phyloP scores from a whole-genome alignment of 441 rosid species.

The Corymbia calophylla region DNA sequence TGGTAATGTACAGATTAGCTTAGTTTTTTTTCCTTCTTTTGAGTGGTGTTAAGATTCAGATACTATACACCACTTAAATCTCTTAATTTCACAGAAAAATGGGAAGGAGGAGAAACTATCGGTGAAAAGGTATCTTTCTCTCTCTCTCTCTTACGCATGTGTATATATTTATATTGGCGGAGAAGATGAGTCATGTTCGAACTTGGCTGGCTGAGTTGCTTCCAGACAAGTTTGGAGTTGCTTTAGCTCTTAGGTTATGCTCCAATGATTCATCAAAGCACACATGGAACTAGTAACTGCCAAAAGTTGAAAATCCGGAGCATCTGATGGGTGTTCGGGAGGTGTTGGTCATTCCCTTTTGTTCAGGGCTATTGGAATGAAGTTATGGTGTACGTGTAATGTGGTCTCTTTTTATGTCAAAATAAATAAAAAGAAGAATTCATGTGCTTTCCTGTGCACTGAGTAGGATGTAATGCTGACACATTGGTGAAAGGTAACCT shows the following conservation, averaged over 20 bases:
- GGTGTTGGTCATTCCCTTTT: not conserved
- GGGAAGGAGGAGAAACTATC: slow-evolving; percentile 72
- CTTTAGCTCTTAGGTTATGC: not conserved
- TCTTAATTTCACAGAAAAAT: slow-evolving; percentile 41
- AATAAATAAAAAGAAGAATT: not conserved
- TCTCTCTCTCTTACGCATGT: not conserved
- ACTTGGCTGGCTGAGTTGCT: not conserved
- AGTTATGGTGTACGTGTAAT: not conserved
- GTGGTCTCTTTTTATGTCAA: not conserved
- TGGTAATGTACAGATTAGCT: slow-evolving; percentile 28
- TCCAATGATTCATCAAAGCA: not conserved
- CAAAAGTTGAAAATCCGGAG: not conserved
- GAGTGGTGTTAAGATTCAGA: not conserved
- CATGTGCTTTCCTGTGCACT: not conserved
- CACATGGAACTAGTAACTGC: not conserved
- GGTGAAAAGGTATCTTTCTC: slow-evolving; percentile 58
- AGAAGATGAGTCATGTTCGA: not conserved
- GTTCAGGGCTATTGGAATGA: not conserved
- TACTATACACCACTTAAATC: not conserved
- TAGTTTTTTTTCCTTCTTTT: not conserved
- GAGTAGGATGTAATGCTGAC: not conserved
- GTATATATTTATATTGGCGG: not conserved
- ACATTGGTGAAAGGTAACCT: not conserved
- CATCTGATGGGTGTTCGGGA: not conserved
- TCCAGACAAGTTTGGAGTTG: not conserved